These are phyloP conservation scores for Hemileccinum rubropunctum DNA, from an alignment of 768 basidiomycete species.

Conservation along the genomic window DNA sequence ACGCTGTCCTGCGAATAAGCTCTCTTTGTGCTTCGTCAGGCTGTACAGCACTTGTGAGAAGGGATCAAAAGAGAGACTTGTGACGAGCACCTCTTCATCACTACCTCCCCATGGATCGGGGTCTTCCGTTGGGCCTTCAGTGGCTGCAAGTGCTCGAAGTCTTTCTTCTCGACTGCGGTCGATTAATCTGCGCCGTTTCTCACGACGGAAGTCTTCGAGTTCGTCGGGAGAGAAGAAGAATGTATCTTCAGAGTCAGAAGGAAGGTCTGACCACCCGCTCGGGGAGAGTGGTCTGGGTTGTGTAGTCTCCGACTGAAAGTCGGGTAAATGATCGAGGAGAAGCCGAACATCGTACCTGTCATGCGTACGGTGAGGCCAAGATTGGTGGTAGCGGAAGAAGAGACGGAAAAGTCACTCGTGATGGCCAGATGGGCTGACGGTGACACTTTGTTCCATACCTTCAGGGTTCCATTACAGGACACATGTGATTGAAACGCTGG, in stretches of 20 bases:
- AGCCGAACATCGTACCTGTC: constrained; percentile 80
- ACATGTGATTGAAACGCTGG: constrained; percentile 7
- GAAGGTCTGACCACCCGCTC: constrained; percentile 78
- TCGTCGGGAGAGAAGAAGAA: constrained; percentile 76
- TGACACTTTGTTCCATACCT: constrained; percentile 10
- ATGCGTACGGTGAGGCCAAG: constrained; percentile 18
- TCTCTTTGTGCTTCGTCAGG: constrained; percentile 57
- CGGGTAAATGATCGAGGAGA: constrained; percentile 54
- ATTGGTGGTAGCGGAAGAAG: constrained; percentile 11
- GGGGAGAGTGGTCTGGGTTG: constrained; percentile 40
- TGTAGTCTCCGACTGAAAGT: not conserved
- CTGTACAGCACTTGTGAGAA: constrained; percentile 33
- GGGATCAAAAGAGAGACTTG: not conserved
- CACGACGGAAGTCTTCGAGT: constrained; percentile 58
- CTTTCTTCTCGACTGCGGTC: constrained; percentile 63
- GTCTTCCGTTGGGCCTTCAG: constrained; percentile 39
- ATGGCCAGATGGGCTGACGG: not conserved
- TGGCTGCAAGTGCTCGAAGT: constrained; percentile 50
- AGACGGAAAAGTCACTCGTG: constrained; percentile 15
- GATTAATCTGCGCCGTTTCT: constrained; percentile 63
- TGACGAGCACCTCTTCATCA: constrained; percentile 61
- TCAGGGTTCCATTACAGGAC: not conserved
- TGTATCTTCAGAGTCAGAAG: constrained; percentile 82
- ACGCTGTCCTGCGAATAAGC: constrained; percentile 74
- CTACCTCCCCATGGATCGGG: constrained; percentile 62